These are phyloP conservation scores for Chondrus crispus DNA, from an alignment of 23 red algal species.

Conservation along the genomic window DNA sequence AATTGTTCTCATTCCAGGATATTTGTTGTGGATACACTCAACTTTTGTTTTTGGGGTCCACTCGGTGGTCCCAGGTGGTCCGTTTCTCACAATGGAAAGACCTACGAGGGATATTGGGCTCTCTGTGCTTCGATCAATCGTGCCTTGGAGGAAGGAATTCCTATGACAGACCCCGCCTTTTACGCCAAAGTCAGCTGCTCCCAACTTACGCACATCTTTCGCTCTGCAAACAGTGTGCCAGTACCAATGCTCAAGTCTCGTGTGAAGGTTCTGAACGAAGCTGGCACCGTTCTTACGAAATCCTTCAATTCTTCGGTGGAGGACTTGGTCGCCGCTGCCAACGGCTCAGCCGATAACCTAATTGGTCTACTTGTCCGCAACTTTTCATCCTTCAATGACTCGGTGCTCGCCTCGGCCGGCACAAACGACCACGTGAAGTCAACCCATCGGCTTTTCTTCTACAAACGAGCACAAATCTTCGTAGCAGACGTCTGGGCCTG, in stretches of 20 bases:
- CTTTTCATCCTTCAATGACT: constrained; percentile 41
- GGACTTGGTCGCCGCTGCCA: not conserved
- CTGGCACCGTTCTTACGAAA: not conserved
- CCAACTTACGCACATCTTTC: constrained; percentile 12
- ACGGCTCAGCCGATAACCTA: constrained; percentile 4
- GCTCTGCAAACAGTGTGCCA: not conserved
- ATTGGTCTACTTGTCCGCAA: not conserved
- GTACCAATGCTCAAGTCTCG: not conserved
- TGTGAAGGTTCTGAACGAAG: constrained; percentile 14
- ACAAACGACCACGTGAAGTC: not conserved
- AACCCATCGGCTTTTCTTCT: constrained; percentile 7
- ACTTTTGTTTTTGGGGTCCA: constrained; percentile 38
- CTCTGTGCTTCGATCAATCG: constrained; percentile 38
- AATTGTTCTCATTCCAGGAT: not conserved
- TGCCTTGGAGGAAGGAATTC: constrained; percentile 35
- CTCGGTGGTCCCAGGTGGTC: not conserved
- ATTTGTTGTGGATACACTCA: constrained; percentile 38
- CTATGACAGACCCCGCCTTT: constrained; percentile 21
- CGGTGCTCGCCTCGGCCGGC: not conserved
- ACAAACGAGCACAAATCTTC: constrained; percentile 39
- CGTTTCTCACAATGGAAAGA: not conserved
- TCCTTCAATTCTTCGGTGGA: constrained; percentile 4
- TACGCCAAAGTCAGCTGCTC: not conserved
- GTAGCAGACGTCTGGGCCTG: constrained; percentile 50
- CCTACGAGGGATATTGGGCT: constrained; percentile 37